Evolutionary conservation across 2,329 filamentous ascomycete genomes (phyloP).

Genomic region (Colletotrichum sp.): DNA sequence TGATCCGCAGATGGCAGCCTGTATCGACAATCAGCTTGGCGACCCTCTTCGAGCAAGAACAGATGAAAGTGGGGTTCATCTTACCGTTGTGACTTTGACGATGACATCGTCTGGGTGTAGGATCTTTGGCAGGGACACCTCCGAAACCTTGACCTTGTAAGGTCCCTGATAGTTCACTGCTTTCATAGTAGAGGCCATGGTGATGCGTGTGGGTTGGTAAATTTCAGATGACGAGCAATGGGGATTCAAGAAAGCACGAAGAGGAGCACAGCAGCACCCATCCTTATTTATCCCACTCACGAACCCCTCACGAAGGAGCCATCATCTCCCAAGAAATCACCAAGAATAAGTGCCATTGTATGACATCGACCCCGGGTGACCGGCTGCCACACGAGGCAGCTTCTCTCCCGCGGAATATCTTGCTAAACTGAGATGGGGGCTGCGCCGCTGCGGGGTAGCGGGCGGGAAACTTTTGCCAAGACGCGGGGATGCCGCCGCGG

Average conservation of each 20-base stretch:
- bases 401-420: conserved; percentile 15
- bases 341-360: neutral
- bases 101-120: conserved; percentile 70
- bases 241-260: neutral
- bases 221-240: neutral
- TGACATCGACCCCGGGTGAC: neutral
- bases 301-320: neutral
- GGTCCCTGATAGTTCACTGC: conserved; percentile 68
- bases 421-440: neutral
- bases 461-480: conserved; percentile 9
- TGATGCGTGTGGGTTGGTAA: neutral
- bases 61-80: conserved; percentile 23
- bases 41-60: neutral
- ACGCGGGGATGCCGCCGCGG: conserved; percentile 2
- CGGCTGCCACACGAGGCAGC: neutral
- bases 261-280: neutral
- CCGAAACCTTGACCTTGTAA: conserved; percentile 66
- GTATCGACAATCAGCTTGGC: neutral
- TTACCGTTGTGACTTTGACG: conserved; percentile 68
- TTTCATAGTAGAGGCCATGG: conserved; percentile 53
- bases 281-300: neutral
- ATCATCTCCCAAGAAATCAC: neutral
- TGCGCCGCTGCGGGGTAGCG: conserved; percentile 12
- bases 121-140: conserved; percentile 62
- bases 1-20: conserved; percentile 59